Evolutionary conservation across 75 land plant genomes (phyloP).

Genomic region (Pinus albicaulis): DNA sequence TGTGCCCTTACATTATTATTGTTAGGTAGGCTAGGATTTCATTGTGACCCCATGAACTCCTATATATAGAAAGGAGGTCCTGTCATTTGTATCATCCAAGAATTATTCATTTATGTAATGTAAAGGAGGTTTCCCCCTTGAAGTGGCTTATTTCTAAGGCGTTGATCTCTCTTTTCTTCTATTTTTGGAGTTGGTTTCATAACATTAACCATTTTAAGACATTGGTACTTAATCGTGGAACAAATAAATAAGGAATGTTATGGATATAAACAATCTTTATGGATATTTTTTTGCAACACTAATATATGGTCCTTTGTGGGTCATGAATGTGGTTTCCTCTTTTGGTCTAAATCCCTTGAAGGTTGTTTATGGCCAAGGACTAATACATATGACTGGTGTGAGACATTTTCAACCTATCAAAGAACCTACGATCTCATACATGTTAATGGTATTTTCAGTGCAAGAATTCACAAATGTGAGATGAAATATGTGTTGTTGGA

Average conservation of each 20-base stretch:
- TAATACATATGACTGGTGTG: constrained; percentile 81
- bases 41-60: too few species aligned
- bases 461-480: constrained; percentile 50
- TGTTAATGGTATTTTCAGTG: constrained; percentile 72
- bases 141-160: too few species aligned
- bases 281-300: constrained; percentile 88
- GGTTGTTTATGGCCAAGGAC: constrained; percentile 78
- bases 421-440: constrained; percentile 85
- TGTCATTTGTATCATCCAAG: too few species aligned
- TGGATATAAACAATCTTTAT: constrained; percentile 92
- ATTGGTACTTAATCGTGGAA: constrained; percentile 55
- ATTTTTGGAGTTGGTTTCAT: too few species aligned
- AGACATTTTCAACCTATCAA: constrained; percentile 88
- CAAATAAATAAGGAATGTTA: constrained; percentile 72
- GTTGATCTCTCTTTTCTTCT: too few species aligned
- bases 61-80: too few species aligned
- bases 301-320: constrained; percentile 73
- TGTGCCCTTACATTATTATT: too few species aligned
- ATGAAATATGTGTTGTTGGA: constrained; percentile 57
- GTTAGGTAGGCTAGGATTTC: too few species aligned
- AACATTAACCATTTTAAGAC: too few species aligned
- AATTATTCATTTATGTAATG: too few species aligned
- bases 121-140: too few species aligned
- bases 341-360: constrained; percentile 73
- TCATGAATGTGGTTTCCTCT: constrained; percentile 94